Percentiles rank a stretch among this genome's conserved stretches.
phyloP scores from a whole-genome alignment of 106 monocot genomes.

The Posidonia australis region DNA sequence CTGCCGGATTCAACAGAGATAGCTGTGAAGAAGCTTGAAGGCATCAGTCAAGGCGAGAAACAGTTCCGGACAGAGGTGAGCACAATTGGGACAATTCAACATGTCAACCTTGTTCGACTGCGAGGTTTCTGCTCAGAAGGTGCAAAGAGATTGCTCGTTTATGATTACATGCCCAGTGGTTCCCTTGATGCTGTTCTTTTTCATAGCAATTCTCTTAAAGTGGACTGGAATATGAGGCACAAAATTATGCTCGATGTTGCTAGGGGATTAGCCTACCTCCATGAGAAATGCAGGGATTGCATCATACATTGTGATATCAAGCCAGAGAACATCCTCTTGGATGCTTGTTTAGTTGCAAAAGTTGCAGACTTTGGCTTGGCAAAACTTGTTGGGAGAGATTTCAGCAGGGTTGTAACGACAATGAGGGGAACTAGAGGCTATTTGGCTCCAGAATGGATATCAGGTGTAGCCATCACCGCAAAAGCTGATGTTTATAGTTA shows the following conservation, averaged over 20 bases:
- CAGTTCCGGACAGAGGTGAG: constrained; percentile 15
- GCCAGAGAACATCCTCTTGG: constrained; percentile 18
- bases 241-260: constrained; percentile 3
- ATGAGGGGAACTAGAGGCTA: constrained; percentile 17
- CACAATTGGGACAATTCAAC: constrained; percentile 17
- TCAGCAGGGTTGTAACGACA: constrained; percentile 16
- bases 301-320: constrained; percentile 22
- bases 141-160: constrained; percentile 12
- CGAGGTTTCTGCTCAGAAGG: constrained; percentile 14
- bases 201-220: neutral
- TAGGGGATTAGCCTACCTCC: constrained; percentile 16
- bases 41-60: constrained; percentile 16
- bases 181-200: constrained; percentile 12
- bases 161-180: constrained; percentile 21
- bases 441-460: constrained; percentile 14
- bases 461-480: constrained; percentile 4
- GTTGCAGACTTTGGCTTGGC: constrained; percentile 22
- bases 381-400: constrained; percentile 16
- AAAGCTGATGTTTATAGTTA: constrained; percentile 21
- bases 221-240: constrained; percentile 13
- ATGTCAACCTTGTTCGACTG: constrained; percentile 14
- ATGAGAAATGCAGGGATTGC: constrained; percentile 18
- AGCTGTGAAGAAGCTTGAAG: constrained; percentile 16
- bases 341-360: constrained; percentile 5
- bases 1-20: constrained; percentile 9